These are phyloP conservation scores for Aureobasidium sp. DNA, from an alignment of 2,329 filamentous ascomycete genomes.

Conservation along the genomic window DNA sequence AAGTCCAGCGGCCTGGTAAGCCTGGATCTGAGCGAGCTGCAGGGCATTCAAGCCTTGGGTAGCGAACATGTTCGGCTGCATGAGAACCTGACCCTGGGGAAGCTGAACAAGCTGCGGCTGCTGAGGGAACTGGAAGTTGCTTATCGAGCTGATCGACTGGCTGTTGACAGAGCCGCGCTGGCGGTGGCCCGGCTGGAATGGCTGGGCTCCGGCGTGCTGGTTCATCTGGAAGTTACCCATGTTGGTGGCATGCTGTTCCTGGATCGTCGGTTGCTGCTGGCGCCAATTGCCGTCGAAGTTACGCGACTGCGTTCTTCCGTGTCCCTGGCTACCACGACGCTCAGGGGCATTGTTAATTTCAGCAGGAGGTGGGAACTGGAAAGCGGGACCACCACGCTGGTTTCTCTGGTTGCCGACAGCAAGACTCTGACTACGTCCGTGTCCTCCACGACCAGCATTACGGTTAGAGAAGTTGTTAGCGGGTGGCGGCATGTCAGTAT, in stretches of 20 bases:
- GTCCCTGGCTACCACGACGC: slow-evolving; percentile 70
- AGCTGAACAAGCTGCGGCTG: slow-evolving; percentile 86
- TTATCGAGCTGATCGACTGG: slow-evolving; percentile 70
- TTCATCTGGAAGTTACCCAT: slow-evolving; percentile 62
- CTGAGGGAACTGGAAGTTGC: slow-evolving; percentile 79
- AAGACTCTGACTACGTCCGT: slow-evolving; percentile 82
- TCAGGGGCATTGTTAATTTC: slow-evolving; percentile 58
- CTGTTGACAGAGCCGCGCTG: slow-evolving; percentile 76
- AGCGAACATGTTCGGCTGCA: slow-evolving; percentile 71
- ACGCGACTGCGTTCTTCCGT: slow-evolving; percentile 74
- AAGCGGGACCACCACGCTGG: slow-evolving; percentile 58
- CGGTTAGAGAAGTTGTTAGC: slow-evolving; percentile 23
- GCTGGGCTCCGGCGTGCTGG: slow-evolving; percentile 61
- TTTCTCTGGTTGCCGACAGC: slow-evolving; percentile 61
- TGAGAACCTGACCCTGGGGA: slow-evolving; percentile 72
- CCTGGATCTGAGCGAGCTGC: slow-evolving; percentile 84
- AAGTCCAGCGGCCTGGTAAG: slow-evolving; percentile 82
- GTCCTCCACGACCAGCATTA: slow-evolving; percentile 37
- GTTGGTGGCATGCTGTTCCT: slow-evolving; percentile 39
- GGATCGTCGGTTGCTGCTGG: slow-evolving; percentile 58
- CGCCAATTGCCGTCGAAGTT: slow-evolving; percentile 99
- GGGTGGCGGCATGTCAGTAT: slow-evolving; percentile 20
- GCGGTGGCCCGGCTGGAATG: slow-evolving; percentile 90
- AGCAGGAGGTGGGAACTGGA: slow-evolving; percentile 58
- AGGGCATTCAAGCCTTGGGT: slow-evolving; percentile 82